Evolutionary conservation across 176 grass and related monocot genomes (phyloP).

Genomic region (Aechmea fasciata): DNA sequence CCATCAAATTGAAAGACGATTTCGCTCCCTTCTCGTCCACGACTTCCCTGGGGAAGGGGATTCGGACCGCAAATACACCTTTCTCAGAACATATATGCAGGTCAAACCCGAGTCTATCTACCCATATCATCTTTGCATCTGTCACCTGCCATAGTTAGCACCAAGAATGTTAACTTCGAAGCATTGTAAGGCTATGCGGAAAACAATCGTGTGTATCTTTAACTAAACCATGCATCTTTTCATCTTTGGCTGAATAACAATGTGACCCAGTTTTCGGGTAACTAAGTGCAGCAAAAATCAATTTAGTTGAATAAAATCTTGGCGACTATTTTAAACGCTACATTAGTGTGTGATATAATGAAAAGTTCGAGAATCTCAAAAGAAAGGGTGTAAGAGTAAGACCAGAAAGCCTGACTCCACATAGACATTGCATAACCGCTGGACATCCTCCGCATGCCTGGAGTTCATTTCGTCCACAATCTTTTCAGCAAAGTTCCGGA

Average conservation of each 20-base stretch:
- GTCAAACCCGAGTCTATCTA: constrained; percentile 81
- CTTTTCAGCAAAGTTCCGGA: constrained; percentile 72
- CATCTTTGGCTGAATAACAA: not conserved
- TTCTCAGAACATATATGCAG: constrained; percentile 50
- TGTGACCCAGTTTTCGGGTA: not conserved
- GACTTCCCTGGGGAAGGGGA: constrained; percentile 77
- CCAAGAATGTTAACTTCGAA: too few relatives aligned
- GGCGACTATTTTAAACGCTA: not conserved
- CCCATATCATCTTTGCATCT: constrained; percentile 85
- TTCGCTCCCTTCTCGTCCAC: constrained; percentile 79
- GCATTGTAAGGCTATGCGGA: too few relatives aligned
- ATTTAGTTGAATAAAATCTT: not conserved
- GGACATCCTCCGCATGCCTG: constrained; percentile 61
- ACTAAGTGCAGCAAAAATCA: not conserved
- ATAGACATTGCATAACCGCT: constrained; percentile 62
- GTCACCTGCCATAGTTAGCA: constrained; percentile 28
- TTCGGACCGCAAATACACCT: constrained; percentile 50
- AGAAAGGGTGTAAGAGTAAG: constrained; percentile 1
- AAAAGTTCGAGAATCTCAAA: not conserved
- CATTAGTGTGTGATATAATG: not conserved
- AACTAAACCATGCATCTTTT: too few relatives aligned
- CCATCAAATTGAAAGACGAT: constrained; percentile 89
- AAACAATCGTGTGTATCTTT: too few relatives aligned
- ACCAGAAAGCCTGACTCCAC: constrained; percentile 82
- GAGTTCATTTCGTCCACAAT: constrained; percentile 88